phyloP scores from a whole-genome alignment of 345 rosid species.

The Odontarrhena argentea region DNA sequence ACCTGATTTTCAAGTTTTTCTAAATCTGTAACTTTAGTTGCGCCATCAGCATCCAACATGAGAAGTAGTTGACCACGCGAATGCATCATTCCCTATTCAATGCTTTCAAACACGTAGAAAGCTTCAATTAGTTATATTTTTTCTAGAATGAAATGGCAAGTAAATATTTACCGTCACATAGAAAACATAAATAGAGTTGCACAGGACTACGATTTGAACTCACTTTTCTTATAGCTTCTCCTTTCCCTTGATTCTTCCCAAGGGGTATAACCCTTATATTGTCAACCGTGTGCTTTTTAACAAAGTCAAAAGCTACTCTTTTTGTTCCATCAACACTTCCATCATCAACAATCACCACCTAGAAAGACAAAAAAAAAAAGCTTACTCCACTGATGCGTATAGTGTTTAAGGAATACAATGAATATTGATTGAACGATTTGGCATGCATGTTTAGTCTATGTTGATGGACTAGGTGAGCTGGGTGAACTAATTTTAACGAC shows the following conservation, averaged over 20 bases:
- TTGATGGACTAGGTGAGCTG: neutral
- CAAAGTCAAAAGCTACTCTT: conserved; percentile 79
- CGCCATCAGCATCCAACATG: conserved; percentile 99
- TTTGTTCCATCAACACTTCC: conserved; percentile 93
- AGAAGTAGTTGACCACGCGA: conserved; percentile 94
- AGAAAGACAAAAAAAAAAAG: conserved; percentile 5
- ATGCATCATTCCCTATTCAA: conserved; percentile 99
- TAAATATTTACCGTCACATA: conserved; percentile 11
- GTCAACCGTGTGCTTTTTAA: conserved; percentile 72
- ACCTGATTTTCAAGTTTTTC: conserved; percentile 98
- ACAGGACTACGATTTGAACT: conserved; percentile 46
- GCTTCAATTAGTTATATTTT: conserved; percentile 53
- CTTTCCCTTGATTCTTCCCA: conserved; percentile 95
- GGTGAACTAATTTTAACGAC: neutral
- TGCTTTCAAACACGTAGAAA: conserved; percentile 73
- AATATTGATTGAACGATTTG: neutral
- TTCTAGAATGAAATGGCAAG: conserved; percentile 18
- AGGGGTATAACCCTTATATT: conserved; percentile 83
- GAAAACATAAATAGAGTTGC: neutral
- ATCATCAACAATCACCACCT: conserved; percentile 93
- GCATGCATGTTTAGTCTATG: conserved; percentile 14
- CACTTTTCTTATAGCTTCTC: conserved; percentile 99
- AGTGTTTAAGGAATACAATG: conserved; percentile 3
- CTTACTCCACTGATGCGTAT: neutral
- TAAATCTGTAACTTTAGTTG: conserved; percentile 88